Base-by-base conservation (phyloP, 441 rosid genomes). In the Dalechampia spathulata region DNA sequence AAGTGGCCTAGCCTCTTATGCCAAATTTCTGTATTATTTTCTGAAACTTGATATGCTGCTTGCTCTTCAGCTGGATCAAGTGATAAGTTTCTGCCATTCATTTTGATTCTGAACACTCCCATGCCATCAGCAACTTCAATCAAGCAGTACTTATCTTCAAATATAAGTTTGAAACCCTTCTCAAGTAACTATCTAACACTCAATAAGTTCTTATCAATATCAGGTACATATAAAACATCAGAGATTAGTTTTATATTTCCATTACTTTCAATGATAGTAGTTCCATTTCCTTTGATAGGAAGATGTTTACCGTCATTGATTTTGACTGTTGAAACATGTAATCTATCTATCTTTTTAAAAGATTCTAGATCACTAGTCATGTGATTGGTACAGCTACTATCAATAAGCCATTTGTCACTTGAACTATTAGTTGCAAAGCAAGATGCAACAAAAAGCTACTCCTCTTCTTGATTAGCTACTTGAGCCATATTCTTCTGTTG, bases 311-410 rank as follows among this genome's bases (percentile, higher is more conserved):
- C 57, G 50, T 49, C 41, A 0, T 26, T 20, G 34, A 48, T 21
- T 47, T 15, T 11, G 5, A 58, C 44, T 1, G 7, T 58, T 6
- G 20, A 30, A 61, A 79, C 2, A 70, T 79, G 83, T 56, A 90
- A 81, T 64, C 78, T 87, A 49, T 15, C 5, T 4, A n/a, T 13
- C 0, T 51, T 15, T 16, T 6, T 51, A 13, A 51, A 51, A 3
- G 30, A 8, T 4, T 51, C 23, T 12, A 15, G 1, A 28, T 51
- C 23, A 17, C 30, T 5, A 6, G 55, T 28, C 55, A 51, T 51
- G 6, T 34, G 55, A 12, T 51, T 51, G 13, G 55, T 51, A 12
- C 40, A 51, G 4, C 55, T 22, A 49, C 27, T 49, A 10, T 26
- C 38, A 12, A 49, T 15, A 1, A 49, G 54, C 54, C 54, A 49